Percentiles rank a stretch among this genome's conserved stretches.
Conservation (phyloP, 2,329 filamentous ascomycete species). For the Trichoderma aggressivum region DNA sequence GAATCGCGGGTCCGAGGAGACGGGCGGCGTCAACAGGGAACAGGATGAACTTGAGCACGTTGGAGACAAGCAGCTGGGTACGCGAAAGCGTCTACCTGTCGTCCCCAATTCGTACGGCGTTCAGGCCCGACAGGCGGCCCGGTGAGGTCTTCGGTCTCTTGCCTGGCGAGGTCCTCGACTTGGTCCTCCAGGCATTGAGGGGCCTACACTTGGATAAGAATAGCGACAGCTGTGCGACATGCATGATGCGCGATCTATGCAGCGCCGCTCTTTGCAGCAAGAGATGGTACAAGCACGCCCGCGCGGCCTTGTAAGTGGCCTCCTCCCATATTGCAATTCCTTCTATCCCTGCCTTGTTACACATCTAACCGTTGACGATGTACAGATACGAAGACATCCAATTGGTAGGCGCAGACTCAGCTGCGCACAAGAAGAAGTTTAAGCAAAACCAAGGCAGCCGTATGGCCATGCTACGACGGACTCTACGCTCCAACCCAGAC, state of each 20-base stretch:
- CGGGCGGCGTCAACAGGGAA: slow-evolving; percentile 35
- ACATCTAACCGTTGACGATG: not conserved
- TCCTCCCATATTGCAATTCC: not conserved
- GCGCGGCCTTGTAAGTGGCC: slow-evolving; percentile 47
- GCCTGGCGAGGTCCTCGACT: slow-evolving; percentile 56
- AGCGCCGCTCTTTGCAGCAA: slow-evolving; percentile 48
- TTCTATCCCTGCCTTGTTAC: not conserved
- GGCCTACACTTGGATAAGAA: slow-evolving; percentile 46
- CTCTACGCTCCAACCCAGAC: slow-evolving; percentile 50
- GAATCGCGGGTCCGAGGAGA: slow-evolving; percentile 27
- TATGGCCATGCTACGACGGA: slow-evolving; percentile 55
- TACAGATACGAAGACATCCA: slow-evolving; percentile 56
- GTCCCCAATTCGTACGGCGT: slow-evolving; percentile 9
- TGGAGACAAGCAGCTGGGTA: slow-evolving; percentile 29
- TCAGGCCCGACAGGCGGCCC: slow-evolving; percentile 28
- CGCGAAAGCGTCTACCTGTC: slow-evolving; percentile 15
- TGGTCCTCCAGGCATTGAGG: slow-evolving; percentile 54
- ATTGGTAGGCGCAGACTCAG: slow-evolving; percentile 55
- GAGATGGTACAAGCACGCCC: slow-evolving; percentile 51
- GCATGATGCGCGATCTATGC: slow-evolving; percentile 61
- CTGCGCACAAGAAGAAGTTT: slow-evolving; percentile 54
- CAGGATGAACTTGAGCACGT: slow-evolving; percentile 41
- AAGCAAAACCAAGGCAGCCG: slow-evolving; percentile 52
- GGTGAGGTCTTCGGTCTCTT: slow-evolving; percentile 54
- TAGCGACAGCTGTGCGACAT: slow-evolving; percentile 58